phyloP scores from a whole-genome alignment of 2,329 filamentous ascomycete genomes.

The Fusarium irregulare region DNA sequence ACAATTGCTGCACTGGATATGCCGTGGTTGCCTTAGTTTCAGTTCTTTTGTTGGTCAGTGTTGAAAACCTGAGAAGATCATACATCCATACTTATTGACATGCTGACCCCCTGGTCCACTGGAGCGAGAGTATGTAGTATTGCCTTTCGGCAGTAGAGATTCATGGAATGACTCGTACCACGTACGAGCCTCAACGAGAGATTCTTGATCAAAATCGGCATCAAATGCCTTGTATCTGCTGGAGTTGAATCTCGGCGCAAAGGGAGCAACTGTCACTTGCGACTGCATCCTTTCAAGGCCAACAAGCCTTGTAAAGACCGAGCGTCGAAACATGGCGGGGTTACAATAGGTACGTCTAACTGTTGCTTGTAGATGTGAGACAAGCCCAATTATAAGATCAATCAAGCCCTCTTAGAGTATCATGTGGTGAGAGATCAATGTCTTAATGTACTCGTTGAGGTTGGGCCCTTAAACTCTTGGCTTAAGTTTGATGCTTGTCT shows the following conservation, averaged over 20 bases:
- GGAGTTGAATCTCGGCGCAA: slow-evolving; percentile 45
- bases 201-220: slow-evolving; percentile 60
- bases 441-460: slow-evolving; percentile 1
- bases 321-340: slow-evolving; percentile 30
- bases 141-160: slow-evolving; percentile 61
- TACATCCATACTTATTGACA: slow-evolving; percentile 67
- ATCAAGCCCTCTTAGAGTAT: neutral
- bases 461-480: slow-evolving; percentile 18
- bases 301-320: neutral
- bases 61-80: slow-evolving; percentile 51
- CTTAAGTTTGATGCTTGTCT: slow-evolving; percentile 12
- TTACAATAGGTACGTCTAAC: neutral
- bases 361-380: neutral
- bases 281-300: neutral
- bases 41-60: slow-evolving; percentile 62
- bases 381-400: neutral
- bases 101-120: slow-evolving; percentile 71
- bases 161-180: slow-evolving; percentile 62
- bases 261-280: neutral
- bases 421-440: neutral
- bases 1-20: slow-evolving; percentile 62
- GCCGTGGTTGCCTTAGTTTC: slow-evolving; percentile 69
- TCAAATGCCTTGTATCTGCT: slow-evolving; percentile 62
- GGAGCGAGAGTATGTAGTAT: slow-evolving; percentile 66
- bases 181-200: slow-evolving; percentile 62